These are phyloP conservation scores for Remersonia thermophila DNA, from an alignment of 2,329 filamentous ascomycete genomes.

Conservation along the genomic window DNA sequence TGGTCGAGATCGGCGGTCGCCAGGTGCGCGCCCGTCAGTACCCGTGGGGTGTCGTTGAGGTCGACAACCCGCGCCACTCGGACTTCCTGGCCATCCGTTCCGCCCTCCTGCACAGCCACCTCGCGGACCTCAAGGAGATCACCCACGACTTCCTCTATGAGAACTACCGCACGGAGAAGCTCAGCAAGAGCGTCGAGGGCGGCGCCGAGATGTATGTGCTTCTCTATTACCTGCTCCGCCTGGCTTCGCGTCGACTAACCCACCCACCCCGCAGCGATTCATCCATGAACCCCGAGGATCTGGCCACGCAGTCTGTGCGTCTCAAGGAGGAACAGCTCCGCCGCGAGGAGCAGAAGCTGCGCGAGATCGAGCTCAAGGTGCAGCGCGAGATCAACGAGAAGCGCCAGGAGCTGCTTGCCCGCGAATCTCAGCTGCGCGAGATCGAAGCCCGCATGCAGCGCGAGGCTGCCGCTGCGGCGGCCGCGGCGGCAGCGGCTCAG, in stretches of 20 bases:
- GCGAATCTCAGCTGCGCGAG: conserved; percentile 96
- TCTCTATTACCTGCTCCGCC: neutral
- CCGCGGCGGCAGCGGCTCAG: conserved; percentile 25
- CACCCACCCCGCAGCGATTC: conserved; percentile 53
- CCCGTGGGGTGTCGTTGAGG: conserved; percentile 97
- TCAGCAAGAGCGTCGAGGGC: conserved; percentile 97
- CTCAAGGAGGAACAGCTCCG: conserved; percentile 99
- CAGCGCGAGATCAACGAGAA: conserved; percentile 99
- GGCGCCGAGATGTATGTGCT: conserved; percentile 70
- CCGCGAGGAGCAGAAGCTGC: conserved; percentile 98
- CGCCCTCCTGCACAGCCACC: conserved; percentile 90
- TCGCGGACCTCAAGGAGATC: conserved; percentile 98
- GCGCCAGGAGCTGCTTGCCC: conserved; percentile 91
- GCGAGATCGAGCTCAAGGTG: conserved; percentile 98
- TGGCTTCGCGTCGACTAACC: conserved; percentile 21
- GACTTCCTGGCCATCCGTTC: conserved; percentile 97
- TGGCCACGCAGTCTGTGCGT: conserved; percentile 92
- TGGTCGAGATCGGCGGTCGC: conserved; percentile 85
- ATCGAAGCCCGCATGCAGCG: conserved; percentile 96
- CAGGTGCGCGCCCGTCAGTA: conserved; percentile 92
- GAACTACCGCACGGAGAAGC: conserved; percentile 99
- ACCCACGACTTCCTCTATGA: conserved; percentile 99
- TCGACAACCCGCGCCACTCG: conserved; percentile 97
- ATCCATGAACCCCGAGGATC: conserved; percentile 94
- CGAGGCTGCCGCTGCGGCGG: conserved; percentile 47